Evolutionary conservation across 2,329 filamentous ascomycete genomes (phyloP).

Genomic region (Nemania sp.): DNA sequence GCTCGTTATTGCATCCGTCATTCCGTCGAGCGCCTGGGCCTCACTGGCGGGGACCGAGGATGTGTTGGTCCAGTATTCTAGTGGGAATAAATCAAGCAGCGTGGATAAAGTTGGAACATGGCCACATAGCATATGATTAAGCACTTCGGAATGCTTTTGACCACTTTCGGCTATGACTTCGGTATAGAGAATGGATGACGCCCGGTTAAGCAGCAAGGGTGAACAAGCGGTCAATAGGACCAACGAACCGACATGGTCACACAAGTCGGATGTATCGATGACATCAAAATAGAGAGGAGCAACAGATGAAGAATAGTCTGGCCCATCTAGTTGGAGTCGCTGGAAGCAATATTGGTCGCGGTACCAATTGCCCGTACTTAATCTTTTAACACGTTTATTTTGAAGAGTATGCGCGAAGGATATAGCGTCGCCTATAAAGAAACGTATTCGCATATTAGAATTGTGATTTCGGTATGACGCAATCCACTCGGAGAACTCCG

Average conservation of each 20-base stretch:
- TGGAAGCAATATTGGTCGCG: slow-evolving; percentile 54
- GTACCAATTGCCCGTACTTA: slow-evolving; percentile 57
- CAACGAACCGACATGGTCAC: slow-evolving; percentile 58
- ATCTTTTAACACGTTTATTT: slow-evolving; percentile 48
- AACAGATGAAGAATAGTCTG: slow-evolving; percentile 53
- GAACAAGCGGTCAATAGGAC: slow-evolving; percentile 59
- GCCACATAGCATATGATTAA: slow-evolving; percentile 60
- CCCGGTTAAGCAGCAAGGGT: slow-evolving; percentile 59
- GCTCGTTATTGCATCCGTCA: neutral
- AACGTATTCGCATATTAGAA: slow-evolving; percentile 57
- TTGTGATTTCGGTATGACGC: slow-evolving; percentile 53
- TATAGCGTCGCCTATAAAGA: slow-evolving; percentile 62
- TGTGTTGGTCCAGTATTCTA: slow-evolving; percentile 58
- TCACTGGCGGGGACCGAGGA: slow-evolving; percentile 21
- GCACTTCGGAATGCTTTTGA: slow-evolving; percentile 45
- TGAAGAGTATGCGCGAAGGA: slow-evolving; percentile 66
- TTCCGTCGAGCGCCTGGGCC: slow-evolving; percentile 5
- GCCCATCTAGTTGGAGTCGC: slow-evolving; percentile 55
- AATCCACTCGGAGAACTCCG: slow-evolving; percentile 62
- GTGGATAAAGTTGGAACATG: slow-evolving; percentile 60
- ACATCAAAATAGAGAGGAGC: slow-evolving; percentile 62
- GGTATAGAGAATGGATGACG: slow-evolving; percentile 62
- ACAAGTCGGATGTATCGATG: slow-evolving; percentile 66
- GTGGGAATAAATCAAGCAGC: slow-evolving; percentile 62
- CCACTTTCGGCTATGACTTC: slow-evolving; percentile 56